Evolutionary conservation across 768 basidiomycete genomes (phyloP).

Genomic region (Suillus alpinus): DNA sequence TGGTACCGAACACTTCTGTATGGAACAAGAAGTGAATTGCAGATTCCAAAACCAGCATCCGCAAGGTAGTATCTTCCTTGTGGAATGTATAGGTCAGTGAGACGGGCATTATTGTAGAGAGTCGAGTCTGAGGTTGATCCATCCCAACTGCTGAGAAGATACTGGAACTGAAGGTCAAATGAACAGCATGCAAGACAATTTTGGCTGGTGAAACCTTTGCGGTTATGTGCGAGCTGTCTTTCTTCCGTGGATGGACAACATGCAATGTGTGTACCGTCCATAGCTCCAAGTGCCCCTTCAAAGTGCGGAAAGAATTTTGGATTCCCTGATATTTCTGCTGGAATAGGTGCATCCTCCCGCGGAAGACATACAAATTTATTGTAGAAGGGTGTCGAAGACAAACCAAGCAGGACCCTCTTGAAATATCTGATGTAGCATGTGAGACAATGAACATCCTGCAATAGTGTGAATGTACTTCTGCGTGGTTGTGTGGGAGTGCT

Average conservation of each 20-base stretch:
- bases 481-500: slow-evolving; percentile 5
- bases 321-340: slow-evolving; percentile 24
- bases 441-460: background rate
- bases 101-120: slow-evolving; percentile 11
- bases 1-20: slow-evolving; percentile 16
- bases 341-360: slow-evolving; percentile 9
- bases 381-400: background rate
- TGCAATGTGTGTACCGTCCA: slow-evolving; percentile 35
- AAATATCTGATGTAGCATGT: slow-evolving; percentile 13
- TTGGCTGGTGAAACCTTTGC: slow-evolving; percentile 22
- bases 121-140: slow-evolving; percentile 7
- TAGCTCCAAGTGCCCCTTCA: slow-evolving; percentile 24
- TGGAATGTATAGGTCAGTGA: slow-evolving; percentile 14
- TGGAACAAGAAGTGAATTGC: background rate
- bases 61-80: slow-evolving; percentile 13
- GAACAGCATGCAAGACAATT: slow-evolving; percentile 21
- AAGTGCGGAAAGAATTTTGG: slow-evolving; percentile 36
- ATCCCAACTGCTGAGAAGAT: slow-evolving; percentile 19
- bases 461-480: background rate
- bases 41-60: slow-evolving; percentile 15
- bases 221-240: slow-evolving; percentile 13
- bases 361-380: background rate
- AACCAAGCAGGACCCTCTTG: slow-evolving; percentile 3
- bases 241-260: slow-evolving; percentile 15
- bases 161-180: slow-evolving; percentile 16